Evolutionary conservation across 2,329 filamentous ascomycete genomes (phyloP).

Genomic region (Penicillium corylophilum): DNA sequence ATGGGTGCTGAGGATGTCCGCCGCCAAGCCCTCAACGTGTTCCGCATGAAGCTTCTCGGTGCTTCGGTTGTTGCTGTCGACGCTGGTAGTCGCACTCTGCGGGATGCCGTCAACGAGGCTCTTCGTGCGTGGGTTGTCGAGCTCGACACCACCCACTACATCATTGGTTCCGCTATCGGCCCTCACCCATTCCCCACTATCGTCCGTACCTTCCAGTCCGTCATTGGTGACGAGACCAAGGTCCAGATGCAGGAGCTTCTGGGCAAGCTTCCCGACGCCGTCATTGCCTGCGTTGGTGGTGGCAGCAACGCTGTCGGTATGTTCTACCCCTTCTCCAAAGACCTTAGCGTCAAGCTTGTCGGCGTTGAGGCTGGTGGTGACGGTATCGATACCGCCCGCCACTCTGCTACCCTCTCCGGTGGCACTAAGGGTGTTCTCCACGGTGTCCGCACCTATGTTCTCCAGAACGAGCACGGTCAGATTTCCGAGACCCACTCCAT

Average conservation of each 20-base stretch:
- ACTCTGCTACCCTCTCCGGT: slow-evolving; percentile 83
- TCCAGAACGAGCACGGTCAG: slow-evolving; percentile 90
- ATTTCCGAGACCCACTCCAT: slow-evolving; percentile 95
- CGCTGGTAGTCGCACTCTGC: slow-evolving; percentile 78
- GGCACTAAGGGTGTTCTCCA: slow-evolving; percentile 92
- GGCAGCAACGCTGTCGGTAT: slow-evolving; percentile 95
- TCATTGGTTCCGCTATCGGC: slow-evolving; percentile 95
- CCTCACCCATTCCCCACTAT: slow-evolving; percentile 98
- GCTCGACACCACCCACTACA: slow-evolving; percentile 94
- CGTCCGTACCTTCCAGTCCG: slow-evolving; percentile 93
- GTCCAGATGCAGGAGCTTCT: slow-evolving; percentile 80
- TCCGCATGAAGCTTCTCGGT: slow-evolving; percentile 94
- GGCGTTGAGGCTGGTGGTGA: slow-evolving; percentile 96
- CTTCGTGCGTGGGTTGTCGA: slow-evolving; percentile 90
- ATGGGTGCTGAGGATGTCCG: slow-evolving; percentile 98
- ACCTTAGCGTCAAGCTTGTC: slow-evolving; percentile 79
- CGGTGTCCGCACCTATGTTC: slow-evolving; percentile 91
- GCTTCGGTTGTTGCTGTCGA: slow-evolving; percentile 92
- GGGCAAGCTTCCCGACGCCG: slow-evolving; percentile 89
- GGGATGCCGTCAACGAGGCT: slow-evolving; percentile 92
- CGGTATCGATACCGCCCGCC: slow-evolving; percentile 78
- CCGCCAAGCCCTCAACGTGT: slow-evolving; percentile 94
- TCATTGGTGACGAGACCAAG: slow-evolving; percentile 95
- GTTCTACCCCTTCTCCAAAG: slow-evolving; percentile 94
- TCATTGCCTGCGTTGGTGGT: slow-evolving; percentile 94